These are phyloP conservation scores for Kwoniella dejecticola DNA, from an alignment of 768 basidiomycete genomes.

Conservation along the genomic window DNA sequence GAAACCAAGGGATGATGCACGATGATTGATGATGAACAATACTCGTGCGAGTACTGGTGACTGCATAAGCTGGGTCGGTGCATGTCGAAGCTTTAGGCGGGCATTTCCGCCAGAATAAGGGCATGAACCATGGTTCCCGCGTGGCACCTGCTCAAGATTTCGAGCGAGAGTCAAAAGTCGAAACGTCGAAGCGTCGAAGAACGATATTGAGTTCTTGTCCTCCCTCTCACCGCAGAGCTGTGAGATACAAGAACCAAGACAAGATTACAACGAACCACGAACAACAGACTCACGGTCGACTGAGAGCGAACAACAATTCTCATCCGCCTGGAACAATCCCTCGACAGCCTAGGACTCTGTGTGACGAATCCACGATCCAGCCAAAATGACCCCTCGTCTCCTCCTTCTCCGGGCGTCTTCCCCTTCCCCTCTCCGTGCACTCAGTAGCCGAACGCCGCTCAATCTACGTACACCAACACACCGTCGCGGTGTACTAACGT, in stretches of 20 bases:
- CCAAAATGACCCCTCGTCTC: neutral
- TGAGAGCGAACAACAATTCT: too few species aligned
- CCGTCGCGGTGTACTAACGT: conserved; percentile 9
- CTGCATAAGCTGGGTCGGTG: conserved; percentile 2
- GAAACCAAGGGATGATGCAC: too few species aligned
- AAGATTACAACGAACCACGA: too few species aligned
- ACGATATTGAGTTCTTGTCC: neutral
- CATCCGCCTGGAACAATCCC: too few species aligned
- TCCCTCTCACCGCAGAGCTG: too few species aligned
- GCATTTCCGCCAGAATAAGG: neutral
- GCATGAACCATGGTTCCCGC: neutral
- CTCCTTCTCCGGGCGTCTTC: neutral
- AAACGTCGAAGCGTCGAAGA: neutral
- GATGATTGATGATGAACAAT: neutral
- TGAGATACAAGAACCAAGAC: too few species aligned
- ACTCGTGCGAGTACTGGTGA: too few species aligned
- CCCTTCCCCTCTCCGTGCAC: neutral
- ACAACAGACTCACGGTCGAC: too few species aligned
- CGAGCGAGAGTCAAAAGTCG: neutral
- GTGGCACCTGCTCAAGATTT: neutral
- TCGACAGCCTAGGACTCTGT: too few species aligned
- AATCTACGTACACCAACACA: neutral
- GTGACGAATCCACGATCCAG: too few species aligned
- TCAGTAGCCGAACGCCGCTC: neutral
- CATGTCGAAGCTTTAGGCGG: neutral